Conservation (phyloP, 495 filamentous ascomycete species). For the Pseudomonodictys pantanalensis region DNA sequence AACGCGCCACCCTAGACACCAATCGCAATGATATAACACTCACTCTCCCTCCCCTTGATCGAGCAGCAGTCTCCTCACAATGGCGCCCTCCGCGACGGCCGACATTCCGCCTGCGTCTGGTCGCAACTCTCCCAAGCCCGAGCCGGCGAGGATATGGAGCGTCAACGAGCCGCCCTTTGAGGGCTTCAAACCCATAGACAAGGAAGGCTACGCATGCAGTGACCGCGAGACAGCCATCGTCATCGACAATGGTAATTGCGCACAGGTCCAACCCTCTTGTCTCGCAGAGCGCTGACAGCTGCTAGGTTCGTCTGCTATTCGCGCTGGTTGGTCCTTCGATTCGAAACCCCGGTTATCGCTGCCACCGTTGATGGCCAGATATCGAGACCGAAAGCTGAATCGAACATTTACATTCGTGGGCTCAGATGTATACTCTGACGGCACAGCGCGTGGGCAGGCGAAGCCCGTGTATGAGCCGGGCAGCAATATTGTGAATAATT, state of each 20-base stretch:
- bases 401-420: conserved; percentile 89
- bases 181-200: conserved; percentile 63
- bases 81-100: conserved; percentile 29
- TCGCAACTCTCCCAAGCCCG: conserved; percentile 48
- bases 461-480: conserved; percentile 88
- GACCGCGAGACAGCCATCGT: conserved; percentile 72
- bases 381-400: conserved; percentile 85
- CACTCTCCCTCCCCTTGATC: conserved; percentile 1
- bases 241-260: conserved; percentile 85
- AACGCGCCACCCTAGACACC: no score
- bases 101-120: conserved; percentile 28
- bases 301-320: conserved; percentile 77
- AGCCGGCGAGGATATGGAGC: conserved; percentile 49
- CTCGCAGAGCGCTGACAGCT: not conserved
- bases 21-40: conserved; percentile 13
- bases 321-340: conserved; percentile 95
- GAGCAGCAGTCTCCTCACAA: conserved; percentile 6
- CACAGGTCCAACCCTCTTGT: not conserved
- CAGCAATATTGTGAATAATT: conserved; percentile 88
- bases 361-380: conserved; percentile 88
- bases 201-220: conserved; percentile 55
- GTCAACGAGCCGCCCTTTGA: conserved; percentile 77
- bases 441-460: conserved; percentile 84
- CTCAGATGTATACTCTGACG: conserved; percentile 87
- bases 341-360: conserved; percentile 69